These are phyloP conservation scores for Tuber brumale DNA, from an alignment of 495 filamentous ascomycete genomes.

Conservation along the genomic window DNA sequence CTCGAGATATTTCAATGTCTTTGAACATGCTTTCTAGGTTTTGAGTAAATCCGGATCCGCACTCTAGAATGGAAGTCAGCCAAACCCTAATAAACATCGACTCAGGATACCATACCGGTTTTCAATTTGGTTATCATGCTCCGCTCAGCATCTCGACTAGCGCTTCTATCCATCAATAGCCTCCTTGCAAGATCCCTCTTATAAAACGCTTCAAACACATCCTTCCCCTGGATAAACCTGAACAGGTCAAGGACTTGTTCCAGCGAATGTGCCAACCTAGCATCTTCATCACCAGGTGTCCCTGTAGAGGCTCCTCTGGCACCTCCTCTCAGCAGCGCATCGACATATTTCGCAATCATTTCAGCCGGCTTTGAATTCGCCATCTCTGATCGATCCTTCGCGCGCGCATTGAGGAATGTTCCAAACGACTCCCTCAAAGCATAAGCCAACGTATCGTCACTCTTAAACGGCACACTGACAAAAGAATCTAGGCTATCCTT, in stretches of 20 bases:
- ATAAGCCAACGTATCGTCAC: slow-evolving; percentile 65
- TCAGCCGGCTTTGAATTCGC: slow-evolving; percentile 91
- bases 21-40: slow-evolving; percentile 99
- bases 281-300: slow-evolving; percentile 69
- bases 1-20: slow-evolving; percentile 81
- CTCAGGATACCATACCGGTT: slow-evolving; percentile 50
- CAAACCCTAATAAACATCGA: not conserved
- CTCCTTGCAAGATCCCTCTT: slow-evolving; percentile 90
- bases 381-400: slow-evolving; percentile 61
- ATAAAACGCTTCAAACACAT: slow-evolving; percentile 97
- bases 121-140: slow-evolving; percentile 89
- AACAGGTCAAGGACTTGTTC: slow-evolving; percentile 90
- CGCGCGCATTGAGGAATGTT: slow-evolving; percentile 79
- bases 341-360: slow-evolving; percentile 97
- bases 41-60: slow-evolving; percentile 85
- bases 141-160: slow-evolving; percentile 87
- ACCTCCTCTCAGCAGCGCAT: slow-evolving; percentile 78
- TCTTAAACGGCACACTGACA: slow-evolving; percentile 64
- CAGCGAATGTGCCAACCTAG: slow-evolving; percentile 79
- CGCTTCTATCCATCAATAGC: slow-evolving; percentile 81
- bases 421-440: slow-evolving; percentile 77
- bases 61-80: slow-evolving; percentile 52
- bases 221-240: slow-evolving; percentile 93
- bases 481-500: slow-evolving; percentile 72
- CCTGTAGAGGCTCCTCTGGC: slow-evolving; percentile 56